These are phyloP conservation scores for Colletotrichum liriopes DNA, from an alignment of 2,329 filamentous ascomycete genomes.

Conservation along the genomic window DNA sequence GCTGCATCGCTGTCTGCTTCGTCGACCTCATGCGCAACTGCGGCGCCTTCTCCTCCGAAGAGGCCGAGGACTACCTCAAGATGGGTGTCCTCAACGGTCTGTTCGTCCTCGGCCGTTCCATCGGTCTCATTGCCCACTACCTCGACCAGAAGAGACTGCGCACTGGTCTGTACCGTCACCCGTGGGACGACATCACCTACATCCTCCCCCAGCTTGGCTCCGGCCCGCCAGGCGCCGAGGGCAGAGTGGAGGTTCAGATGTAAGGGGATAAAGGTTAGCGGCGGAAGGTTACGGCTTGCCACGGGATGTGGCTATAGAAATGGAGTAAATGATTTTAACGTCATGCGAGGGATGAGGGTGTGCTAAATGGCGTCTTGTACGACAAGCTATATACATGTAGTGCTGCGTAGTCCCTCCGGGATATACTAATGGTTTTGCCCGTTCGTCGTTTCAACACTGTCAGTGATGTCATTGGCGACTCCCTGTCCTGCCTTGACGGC, in stretches of 20 bases:
- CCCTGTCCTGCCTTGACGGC: no score
- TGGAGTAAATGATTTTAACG: slow-evolving; percentile 44
- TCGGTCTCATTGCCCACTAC: slow-evolving; percentile 99
- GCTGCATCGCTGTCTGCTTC: slow-evolving; percentile 98
- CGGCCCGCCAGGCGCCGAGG: slow-evolving; percentile 81
- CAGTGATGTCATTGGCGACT: neutral
- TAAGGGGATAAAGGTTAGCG: slow-evolving; percentile 56
- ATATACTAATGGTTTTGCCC: slow-evolving; percentile 42
- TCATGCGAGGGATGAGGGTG: slow-evolving; percentile 43
- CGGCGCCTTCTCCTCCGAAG: slow-evolving; percentile 94
- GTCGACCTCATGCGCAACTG: slow-evolving; percentile 98
- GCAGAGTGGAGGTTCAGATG: slow-evolving; percentile 90
- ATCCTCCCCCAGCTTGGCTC: slow-evolving; percentile 86
- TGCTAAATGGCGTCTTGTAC: slow-evolving; percentile 51
- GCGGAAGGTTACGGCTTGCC: slow-evolving; percentile 40
- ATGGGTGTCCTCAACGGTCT: slow-evolving; percentile 99
- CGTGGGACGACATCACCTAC: slow-evolving; percentile 99
- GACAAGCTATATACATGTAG: slow-evolving; percentile 56
- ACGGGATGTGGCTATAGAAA: slow-evolving; percentile 43
- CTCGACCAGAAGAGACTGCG: slow-evolving; percentile 99
- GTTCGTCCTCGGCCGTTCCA: slow-evolving; percentile 96
- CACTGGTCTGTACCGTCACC: slow-evolving; percentile 98
- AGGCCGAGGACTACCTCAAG: slow-evolving; percentile 98
- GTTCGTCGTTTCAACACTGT: neutral
- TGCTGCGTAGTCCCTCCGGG: slow-evolving; percentile 51